Base-by-base conservation (phyloP, 192 early-diverging fungal species). In the Allomyces macrogynus region DNA sequence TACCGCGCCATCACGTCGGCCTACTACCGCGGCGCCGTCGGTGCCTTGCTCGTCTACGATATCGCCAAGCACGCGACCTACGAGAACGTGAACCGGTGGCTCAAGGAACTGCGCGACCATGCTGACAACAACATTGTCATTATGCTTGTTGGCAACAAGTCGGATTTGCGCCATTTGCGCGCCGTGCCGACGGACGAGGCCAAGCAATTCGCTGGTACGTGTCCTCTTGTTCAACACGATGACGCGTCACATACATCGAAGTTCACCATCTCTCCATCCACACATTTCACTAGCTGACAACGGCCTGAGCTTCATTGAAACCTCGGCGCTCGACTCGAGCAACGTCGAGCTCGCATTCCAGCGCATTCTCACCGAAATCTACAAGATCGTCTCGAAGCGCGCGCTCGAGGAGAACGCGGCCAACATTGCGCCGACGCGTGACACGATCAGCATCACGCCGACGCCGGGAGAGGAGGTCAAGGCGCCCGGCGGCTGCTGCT, bases 111-210 rank as follows among this genome's bases (percentile, higher is more conserved):
- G 57, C 87, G 90, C 61, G 93, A 96, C 76, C 91, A 96, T 72
- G 93, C 91, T 61, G 91, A 93, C 75, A 87, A 81, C 77, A 97
- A 96, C 80, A 99, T 99, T 84, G 89, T 93, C 25, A 95, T 97
- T 62, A 97, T 97, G 91, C 80, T 99, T 65, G 95, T 99, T 20
- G 95, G 94, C 64, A 99, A 99, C 83, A 99, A 99, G 88, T 90
- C 86, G 70, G 95, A 98, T 89, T 79, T 97, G 81, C 82, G 88
- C 73, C 93, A 97, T 73, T 77, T 93, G 67, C 81, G 93, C 61
- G 92, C 94, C 11, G 95, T 99, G 16, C 88, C 93, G 3, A 97
- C 93, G 23, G 95, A 97, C 22, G 95, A 99, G 72, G 93, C 94
- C 49, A 96, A 95, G 79, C 84, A 89, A 68, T 99, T 96, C 86